Conservation (phyloP, 2,329 filamentous ascomycete species). For the Hymenoscyphus linearis region DNA sequence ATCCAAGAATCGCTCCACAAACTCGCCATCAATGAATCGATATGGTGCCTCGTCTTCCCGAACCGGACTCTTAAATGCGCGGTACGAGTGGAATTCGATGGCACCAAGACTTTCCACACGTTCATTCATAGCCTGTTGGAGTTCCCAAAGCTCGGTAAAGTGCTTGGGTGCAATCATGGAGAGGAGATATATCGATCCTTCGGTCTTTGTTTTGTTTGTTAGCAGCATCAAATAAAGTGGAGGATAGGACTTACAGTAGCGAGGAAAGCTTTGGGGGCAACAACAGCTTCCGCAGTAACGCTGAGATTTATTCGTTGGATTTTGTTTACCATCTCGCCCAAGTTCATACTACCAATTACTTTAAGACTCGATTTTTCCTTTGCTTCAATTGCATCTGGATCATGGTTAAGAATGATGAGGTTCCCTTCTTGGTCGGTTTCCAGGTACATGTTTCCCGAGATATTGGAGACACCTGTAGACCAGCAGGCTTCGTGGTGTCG, state of each 20-base stretch:
- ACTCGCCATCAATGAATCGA: slow-evolving; percentile 86
- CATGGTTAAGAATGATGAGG: slow-evolving; percentile 71
- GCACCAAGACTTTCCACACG: slow-evolving; percentile 64
- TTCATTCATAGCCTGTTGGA: slow-evolving; percentile 67
- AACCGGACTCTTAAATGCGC: slow-evolving; percentile 73
- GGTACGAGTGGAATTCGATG: slow-evolving; percentile 71
- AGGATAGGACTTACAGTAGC: slow-evolving; percentile 62
- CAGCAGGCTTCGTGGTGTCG: slow-evolving; percentile 78
- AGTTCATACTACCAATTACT: slow-evolving; percentile 71
- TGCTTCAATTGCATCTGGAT: slow-evolving; percentile 64
- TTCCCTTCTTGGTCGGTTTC: slow-evolving; percentile 87
- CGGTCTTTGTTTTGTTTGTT: slow-evolving; percentile 52
- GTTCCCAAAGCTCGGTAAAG: slow-evolving; percentile 74
- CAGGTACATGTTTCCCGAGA: slow-evolving; percentile 71
- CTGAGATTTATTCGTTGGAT: slow-evolving; percentile 71
- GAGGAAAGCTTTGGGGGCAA: slow-evolving; percentile 79
- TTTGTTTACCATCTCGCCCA: slow-evolving; percentile 91
- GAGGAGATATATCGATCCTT: slow-evolving; percentile 88
- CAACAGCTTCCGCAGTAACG: slow-evolving; percentile 56
- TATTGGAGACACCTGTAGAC: slow-evolving; percentile 70
- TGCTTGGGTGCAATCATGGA: slow-evolving; percentile 67
- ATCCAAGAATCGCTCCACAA: slow-evolving; percentile 81
- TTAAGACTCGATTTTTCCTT: slow-evolving; percentile 69
- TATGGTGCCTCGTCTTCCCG: slow-evolving; percentile 69
- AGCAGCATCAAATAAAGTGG: neutral